phyloP scores from a whole-genome alignment of 1,284 basidiomycete genomes.

The Ganoderma sp. region DNA sequence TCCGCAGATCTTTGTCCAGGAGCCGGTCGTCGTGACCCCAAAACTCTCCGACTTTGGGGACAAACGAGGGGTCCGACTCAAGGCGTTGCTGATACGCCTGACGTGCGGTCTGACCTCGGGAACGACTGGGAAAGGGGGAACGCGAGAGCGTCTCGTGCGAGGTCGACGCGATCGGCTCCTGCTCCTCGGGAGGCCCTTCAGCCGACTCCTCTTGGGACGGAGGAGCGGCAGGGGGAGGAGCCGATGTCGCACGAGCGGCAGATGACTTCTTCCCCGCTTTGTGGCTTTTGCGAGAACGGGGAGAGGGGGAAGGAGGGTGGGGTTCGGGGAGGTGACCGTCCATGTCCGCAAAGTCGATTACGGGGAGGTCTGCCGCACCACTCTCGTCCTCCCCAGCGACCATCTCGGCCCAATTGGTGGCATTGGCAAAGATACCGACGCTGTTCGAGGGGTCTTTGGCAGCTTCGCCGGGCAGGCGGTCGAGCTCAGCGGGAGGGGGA shows the following conservation, averaged over 20 bases:
- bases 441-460: conserved; percentile 40
- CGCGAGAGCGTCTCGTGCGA: conserved; percentile 31
- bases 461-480: conserved; percentile 40
- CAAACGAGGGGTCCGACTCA: conserved; percentile 82
- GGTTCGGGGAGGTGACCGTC: conserved; percentile 37
- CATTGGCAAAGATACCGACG: conserved; percentile 58
- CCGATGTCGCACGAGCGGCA: conserved; percentile 31
- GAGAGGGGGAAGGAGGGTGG: conserved; percentile 29
- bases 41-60: conserved; percentile 86
- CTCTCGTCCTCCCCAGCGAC: conserved; percentile 72
- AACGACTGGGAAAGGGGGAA: conserved; percentile 39
- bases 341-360: conserved; percentile 80
- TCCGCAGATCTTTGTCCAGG: conserved; percentile 74
- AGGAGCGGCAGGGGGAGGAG: conserved; percentile 33
- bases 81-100: conserved; percentile 80
- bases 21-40: conserved; percentile 91
- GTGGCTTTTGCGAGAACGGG: conserved; percentile 37
- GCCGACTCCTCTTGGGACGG: conserved; percentile 16
- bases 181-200: conserved; percentile 29
- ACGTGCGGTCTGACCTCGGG: conserved; percentile 63
- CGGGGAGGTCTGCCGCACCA: conserved; percentile 67
- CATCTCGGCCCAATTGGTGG: conserved; percentile 80
- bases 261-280: conserved; percentile 35
- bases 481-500: conserved; percentile 48
- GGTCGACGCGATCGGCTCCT: conserved; percentile 40